Conservation (phyloP, 2,329 filamentous ascomycete genomes). For the Podosphaera aphanis region DNA sequence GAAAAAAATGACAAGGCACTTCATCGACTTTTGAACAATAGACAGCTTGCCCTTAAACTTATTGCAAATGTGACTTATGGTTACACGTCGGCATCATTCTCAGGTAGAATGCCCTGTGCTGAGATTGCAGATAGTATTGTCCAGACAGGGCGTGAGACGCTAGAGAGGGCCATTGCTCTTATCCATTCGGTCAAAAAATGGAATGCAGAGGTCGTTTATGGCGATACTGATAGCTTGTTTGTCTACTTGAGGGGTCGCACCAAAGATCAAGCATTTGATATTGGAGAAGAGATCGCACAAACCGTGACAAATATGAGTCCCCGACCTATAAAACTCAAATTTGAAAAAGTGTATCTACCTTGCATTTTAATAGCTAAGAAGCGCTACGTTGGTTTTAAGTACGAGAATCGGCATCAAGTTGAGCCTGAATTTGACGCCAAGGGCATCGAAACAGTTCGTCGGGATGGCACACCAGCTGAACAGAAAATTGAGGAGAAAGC, state of each 20-base stretch:
- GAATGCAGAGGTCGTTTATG: constrained; percentile 93
- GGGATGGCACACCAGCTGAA: constrained; percentile 83
- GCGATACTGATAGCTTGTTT: constrained; percentile 90
- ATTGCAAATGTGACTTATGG: constrained; percentile 98
- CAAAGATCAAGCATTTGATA: constrained; percentile 68
- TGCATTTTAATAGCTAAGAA: constrained; percentile 91
- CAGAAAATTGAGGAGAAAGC: constrained; percentile 93
- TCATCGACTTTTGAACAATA: constrained; percentile 74
- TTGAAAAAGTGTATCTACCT: constrained; percentile 94
- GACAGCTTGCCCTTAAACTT: constrained; percentile 80
- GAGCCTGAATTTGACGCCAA: constrained; percentile 90
- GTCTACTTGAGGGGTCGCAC: constrained; percentile 73
- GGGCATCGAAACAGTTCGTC: constrained; percentile 87
- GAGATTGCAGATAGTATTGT: constrained; percentile 98
- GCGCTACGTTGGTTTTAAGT: constrained; percentile 94
- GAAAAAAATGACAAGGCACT: constrained; percentile 72
- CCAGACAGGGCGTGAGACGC: constrained; percentile 78
- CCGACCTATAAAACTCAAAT: constrained; percentile 80
- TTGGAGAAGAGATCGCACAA: constrained; percentile 78
- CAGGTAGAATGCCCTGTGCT: constrained; percentile 88
- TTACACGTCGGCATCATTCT: constrained; percentile 91
- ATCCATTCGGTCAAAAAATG: constrained; percentile 75
- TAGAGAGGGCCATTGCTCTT: constrained; percentile 77
- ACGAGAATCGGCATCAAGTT: constrained; percentile 51
- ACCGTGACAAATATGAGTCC: constrained; percentile 78